Conservation (phyloP, 208 protist species). For the Naegleria lovaniensis region DNA sequence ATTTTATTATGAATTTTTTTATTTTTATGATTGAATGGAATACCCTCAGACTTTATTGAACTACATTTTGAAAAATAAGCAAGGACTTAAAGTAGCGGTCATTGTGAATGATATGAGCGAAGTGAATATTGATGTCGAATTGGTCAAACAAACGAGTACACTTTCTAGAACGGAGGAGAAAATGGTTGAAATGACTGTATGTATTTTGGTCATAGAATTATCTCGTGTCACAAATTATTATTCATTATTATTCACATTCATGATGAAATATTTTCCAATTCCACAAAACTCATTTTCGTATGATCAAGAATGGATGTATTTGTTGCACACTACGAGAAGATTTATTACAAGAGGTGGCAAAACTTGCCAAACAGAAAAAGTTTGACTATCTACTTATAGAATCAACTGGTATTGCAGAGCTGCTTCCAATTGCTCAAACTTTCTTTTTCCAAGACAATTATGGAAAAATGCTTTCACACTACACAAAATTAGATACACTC, state of each 20-base stretch:
- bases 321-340: slow-evolving; percentile 68
- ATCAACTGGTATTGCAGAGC: slow-evolving; percentile 55
- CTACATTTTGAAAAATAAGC: slow-evolving; percentile 51
- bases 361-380: slow-evolving; percentile 43
- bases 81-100: slow-evolving; percentile 49
- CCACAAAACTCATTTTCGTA: too few species aligned
- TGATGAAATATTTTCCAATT: too few species aligned
- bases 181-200: slow-evolving; percentile 41
- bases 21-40: too few species aligned
- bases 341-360: slow-evolving; percentile 51
- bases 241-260: too few species aligned
- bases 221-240: too few species aligned
- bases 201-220: neutral
- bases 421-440: slow-evolving; percentile 53
- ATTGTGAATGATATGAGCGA: slow-evolving; percentile 73
- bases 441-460: slow-evolving; percentile 21
- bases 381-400: slow-evolving; percentile 74
- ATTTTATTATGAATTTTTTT: too few species aligned
- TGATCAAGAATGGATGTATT: slow-evolving; percentile 55
- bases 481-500: slow-evolving; percentile 50
- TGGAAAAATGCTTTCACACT: slow-evolving; percentile 15
- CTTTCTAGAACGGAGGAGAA: slow-evolving; percentile 45
- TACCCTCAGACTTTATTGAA: slow-evolving; percentile 62
- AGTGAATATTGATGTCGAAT: slow-evolving; percentile 58
- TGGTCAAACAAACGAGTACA: slow-evolving; percentile 42